These are phyloP conservation scores for Leccinum disarticulatum DNA, from an alignment of 768 basidiomycete species.

Conservation along the genomic window DNA sequence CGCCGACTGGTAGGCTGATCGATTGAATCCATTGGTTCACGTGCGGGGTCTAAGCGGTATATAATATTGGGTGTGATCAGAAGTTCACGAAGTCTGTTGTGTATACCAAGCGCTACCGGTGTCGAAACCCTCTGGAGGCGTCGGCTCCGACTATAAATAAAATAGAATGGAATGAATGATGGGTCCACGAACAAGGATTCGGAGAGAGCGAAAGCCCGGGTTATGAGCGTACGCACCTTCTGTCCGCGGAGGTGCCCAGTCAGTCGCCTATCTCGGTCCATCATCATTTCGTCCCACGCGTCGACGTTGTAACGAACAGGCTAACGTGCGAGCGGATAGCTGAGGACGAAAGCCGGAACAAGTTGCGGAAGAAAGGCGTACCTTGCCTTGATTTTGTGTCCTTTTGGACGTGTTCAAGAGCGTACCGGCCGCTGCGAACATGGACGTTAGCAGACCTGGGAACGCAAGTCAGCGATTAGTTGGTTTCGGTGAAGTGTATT, in stretches of 20 bases:
- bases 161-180: background rate
- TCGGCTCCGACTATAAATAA: slow-evolving; percentile 54
- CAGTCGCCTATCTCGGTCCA: slow-evolving; percentile 83
- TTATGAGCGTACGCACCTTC: slow-evolving; percentile 53
- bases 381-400: slow-evolving; percentile 91
- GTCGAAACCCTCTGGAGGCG: slow-evolving; percentile 67
- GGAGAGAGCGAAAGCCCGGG: background rate
- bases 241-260: slow-evolving; percentile 89
- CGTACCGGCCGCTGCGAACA: slow-evolving; percentile 92
- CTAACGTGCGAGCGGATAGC: slow-evolving; percentile 38
- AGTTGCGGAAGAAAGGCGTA: slow-evolving; percentile 27
- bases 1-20: background rate
- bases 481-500: no score
- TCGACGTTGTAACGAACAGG: slow-evolving; percentile 84
- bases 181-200: background rate
- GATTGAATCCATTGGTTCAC: slow-evolving; percentile 2
- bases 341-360: background rate
- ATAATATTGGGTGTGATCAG: slow-evolving; percentile 7
- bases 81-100: slow-evolving; percentile 45
- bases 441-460: slow-evolving; percentile 75
- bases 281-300: slow-evolving; percentile 95
- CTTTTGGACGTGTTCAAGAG: slow-evolving; percentile 75
- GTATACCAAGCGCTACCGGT: slow-evolving; percentile 77
- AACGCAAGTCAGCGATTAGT: slow-evolving; percentile 4
- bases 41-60: slow-evolving; percentile 16